Evolutionary conservation across 495 filamentous ascomycete species (phyloP).

Genomic region (Aspergillus taichungensis): DNA sequence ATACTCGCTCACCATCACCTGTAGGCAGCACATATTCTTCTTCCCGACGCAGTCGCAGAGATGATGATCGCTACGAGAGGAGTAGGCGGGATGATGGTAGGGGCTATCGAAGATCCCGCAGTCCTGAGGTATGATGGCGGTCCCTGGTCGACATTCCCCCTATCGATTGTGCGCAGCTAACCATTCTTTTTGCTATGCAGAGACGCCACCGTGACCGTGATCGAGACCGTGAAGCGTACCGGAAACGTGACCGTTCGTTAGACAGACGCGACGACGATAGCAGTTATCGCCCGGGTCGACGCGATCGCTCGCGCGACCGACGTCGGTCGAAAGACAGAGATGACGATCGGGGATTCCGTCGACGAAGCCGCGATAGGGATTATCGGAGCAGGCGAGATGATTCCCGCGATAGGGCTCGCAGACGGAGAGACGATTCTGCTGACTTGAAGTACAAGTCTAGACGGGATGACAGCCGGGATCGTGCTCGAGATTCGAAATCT

Average conservation of each 20-base stretch:
- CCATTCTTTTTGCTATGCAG: conserved; percentile 25
- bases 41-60: conserved; percentile 62
- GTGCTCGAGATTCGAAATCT: conserved; percentile 39
- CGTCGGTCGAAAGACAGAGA: conserved; percentile 52
- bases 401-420: conserved; percentile 61
- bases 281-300: conserved; percentile 48
- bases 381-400: conserved; percentile 70
- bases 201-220: conserved; percentile 52
- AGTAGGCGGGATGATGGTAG: conserved; percentile 55
- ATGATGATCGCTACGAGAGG: conserved; percentile 66
- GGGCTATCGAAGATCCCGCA: conserved; percentile 58
- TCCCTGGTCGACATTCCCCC: not conserved
- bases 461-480: conserved; percentile 56
- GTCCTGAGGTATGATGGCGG: conserved; percentile 53
- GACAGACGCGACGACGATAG: conserved; percentile 58
- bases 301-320: conserved; percentile 59
- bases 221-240: conserved; percentile 49
- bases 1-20: conserved; percentile 93
- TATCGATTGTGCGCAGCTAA: conserved; percentile 16
- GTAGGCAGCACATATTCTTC: conserved; percentile 79
- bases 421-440: conserved; percentile 67
- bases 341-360: conserved; percentile 49
- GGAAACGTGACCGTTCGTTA: conserved; percentile 65
- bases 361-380: conserved; percentile 65
- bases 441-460: conserved; percentile 62